Base-by-base conservation (phyloP, 495 filamentous ascomycete genomes). In the Penicillium alfredii region DNA sequence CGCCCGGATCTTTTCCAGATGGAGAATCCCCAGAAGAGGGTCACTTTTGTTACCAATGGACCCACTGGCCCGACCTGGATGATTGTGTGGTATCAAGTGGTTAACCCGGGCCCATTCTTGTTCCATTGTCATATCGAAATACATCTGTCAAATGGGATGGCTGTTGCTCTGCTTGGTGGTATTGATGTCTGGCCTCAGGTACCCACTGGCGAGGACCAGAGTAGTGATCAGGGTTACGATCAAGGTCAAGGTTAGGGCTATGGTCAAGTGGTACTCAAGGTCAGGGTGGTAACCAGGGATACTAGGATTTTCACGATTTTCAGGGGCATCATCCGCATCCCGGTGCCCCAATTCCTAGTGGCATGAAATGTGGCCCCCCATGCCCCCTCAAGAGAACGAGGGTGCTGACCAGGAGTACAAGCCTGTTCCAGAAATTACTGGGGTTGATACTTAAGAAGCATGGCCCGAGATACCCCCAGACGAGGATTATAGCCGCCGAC, bases 81-180 rank as follows among this genome's bases (percentile, higher is more conserved):
- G 73, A 70, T 71, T 38, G 42, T 75, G 18, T 47, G 71, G 19
- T 78, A 76, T 36, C 67, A 73, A 18, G 68, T 71, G 8, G 52
- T 59, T 0, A 71, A 72, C 30, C 72, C 73, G 3, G 73, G 73
- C 0, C 61, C 66, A 1, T 76, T 63, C 35, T 44, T 74, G 10
- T 35, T 76, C 17, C 71, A 77, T 42, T 76, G 73, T 42, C 72
- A 77, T 44, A 69, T 76, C 29, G 54, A 68, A 39, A 66, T 57
- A 3, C 71, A 77, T 49, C 31, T 73, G 23, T 30, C 47, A 11
- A 68, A 67, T n/a, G 72, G 71, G 6, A 74, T 76, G 69, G 55
- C 58, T 0, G 48, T 76, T 41, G 58, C 57, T 7, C 60, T 76
- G 18, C 47, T 69, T 30, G 71, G 76, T 47, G 73, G 68, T 2